These are phyloP conservation scores for Penicillium macrosclerotiorum DNA, from an alignment of 495 filamentous ascomycete species.

Conservation along the genomic window DNA sequence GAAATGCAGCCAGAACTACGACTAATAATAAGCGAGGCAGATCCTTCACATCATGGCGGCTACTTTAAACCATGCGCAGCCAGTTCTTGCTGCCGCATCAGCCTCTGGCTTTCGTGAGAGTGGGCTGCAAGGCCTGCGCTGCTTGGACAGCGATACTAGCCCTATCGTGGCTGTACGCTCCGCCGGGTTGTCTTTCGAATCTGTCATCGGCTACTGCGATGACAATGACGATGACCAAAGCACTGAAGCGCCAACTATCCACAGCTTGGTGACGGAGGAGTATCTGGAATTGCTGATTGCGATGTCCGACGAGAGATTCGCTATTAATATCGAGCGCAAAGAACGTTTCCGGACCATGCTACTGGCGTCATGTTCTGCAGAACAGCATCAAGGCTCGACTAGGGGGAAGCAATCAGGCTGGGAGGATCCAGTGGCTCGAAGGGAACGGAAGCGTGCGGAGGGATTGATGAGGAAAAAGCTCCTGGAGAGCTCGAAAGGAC, in stretches of 20 bases:
- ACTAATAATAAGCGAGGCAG: too few species aligned
- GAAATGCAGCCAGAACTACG: too few species aligned
- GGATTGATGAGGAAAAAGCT: conserved; percentile 49
- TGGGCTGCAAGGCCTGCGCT: conserved; percentile 55
- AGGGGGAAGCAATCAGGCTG: neutral
- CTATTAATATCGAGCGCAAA: conserved; percentile 68
- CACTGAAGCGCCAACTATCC: conserved; percentile 33
- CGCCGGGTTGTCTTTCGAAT: conserved; percentile 75
- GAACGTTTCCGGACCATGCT: conserved; percentile 51
- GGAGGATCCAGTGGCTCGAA: conserved; percentile 58
- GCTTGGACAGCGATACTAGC: conserved; percentile 39
- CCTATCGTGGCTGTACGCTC: conserved; percentile 84
- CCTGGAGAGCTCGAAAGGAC: conserved; percentile 21
- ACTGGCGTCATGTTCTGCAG: conserved; percentile 19
- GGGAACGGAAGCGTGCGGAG: conserved; percentile 60
- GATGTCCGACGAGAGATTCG: conserved; percentile 75
- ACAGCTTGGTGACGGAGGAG: conserved; percentile 47
- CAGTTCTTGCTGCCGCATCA: conserved; percentile 68
- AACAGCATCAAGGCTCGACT: neutral
- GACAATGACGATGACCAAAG: conserved; percentile 33
- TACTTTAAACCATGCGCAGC: conserved; percentile 67
- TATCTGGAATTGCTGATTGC: conserved; percentile 63
- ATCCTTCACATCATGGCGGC: conserved; percentile 85
- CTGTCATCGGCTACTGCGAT: conserved; percentile 62
- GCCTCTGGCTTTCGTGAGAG: conserved; percentile 87